Percentiles rank a stretch among this genome's conserved stretches.
Conservation (phyloP, 179 eudicot genomes). For the Nepenthes alata region DNA sequence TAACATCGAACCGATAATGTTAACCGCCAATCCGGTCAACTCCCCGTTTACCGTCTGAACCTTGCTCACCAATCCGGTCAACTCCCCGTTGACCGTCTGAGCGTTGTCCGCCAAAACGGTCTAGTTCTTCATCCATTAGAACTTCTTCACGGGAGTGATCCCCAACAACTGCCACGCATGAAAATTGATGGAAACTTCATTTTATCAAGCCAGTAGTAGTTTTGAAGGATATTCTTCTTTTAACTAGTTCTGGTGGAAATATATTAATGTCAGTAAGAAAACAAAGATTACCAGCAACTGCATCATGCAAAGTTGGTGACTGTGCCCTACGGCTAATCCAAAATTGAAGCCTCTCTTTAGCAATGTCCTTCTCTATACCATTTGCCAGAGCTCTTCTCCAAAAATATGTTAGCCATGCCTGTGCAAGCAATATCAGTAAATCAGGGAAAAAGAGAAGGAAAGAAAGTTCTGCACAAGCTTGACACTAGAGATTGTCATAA, state of each 20-base stretch:
- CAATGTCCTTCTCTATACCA: conserved; percentile 60
- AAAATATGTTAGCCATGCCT: conserved; percentile 89
- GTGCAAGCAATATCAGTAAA: conserved; percentile 5
- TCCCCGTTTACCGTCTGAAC: no score
- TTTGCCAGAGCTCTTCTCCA: conserved; percentile 64
- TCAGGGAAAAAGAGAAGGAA: not conserved
- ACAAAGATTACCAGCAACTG: conserved; percentile 51
- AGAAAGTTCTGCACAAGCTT: not conserved
- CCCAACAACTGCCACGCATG: no score
- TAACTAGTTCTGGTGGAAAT: not conserved
- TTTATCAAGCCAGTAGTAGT: not conserved
- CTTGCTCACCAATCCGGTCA: no score
- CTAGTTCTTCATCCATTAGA: no score
- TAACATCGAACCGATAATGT: no score
- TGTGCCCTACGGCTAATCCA: conserved; percentile 69
- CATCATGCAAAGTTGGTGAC: conserved; percentile 74
- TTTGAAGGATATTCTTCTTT: not conserved
- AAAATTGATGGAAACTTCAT: not conserved
- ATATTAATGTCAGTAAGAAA: not conserved
- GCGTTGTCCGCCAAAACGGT: no score
- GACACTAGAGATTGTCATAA: not conserved
- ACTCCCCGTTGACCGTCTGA: no score
- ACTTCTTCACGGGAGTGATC: no score
- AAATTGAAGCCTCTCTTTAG: conserved; percentile 57
- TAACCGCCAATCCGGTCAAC: no score